Base-by-base conservation (phyloP, 2,329 filamentous ascomycete genomes). In the Aaosphaeria arxii region DNA sequence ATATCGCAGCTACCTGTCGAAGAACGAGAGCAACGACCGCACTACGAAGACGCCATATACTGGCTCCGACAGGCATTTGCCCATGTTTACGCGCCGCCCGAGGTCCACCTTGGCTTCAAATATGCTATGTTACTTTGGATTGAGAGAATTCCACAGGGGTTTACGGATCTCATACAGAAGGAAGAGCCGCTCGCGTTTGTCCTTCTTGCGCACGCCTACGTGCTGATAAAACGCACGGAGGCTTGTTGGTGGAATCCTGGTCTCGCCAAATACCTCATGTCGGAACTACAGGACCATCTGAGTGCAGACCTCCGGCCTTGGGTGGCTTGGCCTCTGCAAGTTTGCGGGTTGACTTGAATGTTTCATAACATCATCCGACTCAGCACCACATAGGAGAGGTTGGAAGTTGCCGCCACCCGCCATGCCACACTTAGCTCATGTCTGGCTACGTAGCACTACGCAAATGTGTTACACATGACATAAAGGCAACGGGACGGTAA, bases 41-140 rank as follows among this genome's bases (percentile, higher is more conserved):
- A 46, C 29, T 59, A 55, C 41, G 45, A 52, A 13, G 35, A 44
- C 9, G 49, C 54, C 2, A 36, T 57, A 1, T 45, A 51, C 28
- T 54, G 50, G 52, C 51, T 57, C 39, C 50, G 54, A 30, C 52
- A 57, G 30, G 54, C 54, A 6, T 57, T 57, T 48, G 56, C 54
- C 4, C 52, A 55, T 29, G 51, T 49, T 5, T 48, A 29, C 29
- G 17, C n/a, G 7, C 39, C 33, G 13, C 44, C 44, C 11, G 47
- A 47, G 11, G 54, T 47, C 41, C 39, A 44, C 38, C 30, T 55
- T 5, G 54, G 50, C 2, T 42, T 50, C 1, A 57, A 54, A 30
- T 54, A 53, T 40, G 56, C 48, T 11, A 35, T 51, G 7, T 33
- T 57, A 7, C 51, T 51, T 32, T 59, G 52, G 48, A 42, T 55